Base-by-base conservation (phyloP, 163 green algal species). In the Chloromonas sp. region DNA sequence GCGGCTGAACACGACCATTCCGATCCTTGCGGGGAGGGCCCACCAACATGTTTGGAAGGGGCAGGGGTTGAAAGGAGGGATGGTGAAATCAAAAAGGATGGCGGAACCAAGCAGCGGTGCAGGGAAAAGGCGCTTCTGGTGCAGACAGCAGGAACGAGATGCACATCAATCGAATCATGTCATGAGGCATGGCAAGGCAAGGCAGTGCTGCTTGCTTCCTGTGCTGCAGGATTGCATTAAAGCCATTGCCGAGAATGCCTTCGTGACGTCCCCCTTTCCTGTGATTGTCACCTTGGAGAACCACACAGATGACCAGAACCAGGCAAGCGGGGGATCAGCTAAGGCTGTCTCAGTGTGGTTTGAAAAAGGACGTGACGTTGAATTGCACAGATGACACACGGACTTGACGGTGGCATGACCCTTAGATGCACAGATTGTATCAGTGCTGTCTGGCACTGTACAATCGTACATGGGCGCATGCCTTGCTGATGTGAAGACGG, bases 231-330 rank as follows among this genome's bases (percentile, higher is more conserved):
- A 71, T 3, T 91, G 88, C 60, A 79, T 91, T 8, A 58, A 83
- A 62, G 86, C 85, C 0, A 82, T 89, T 14, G 1, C 0, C 0
- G 61, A 83, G 2, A 59, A 83, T 15, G 85, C 71, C 1, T 91
- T 91, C 84, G 74, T 36, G 57, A 5, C 81, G 0, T 89, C 85
- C 8, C 81, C 84, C n/a, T 91, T 88, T 84, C 88, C 88, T 3
- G 88, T 91, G 77, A 88, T 91, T 61, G 83, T 91, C 78, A 91
- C 88, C 11, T 78, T 91, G 61, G 88, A 91, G 84, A 91, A 88
- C 71, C 88, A 91, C 84, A 81, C 88, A 8, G 79, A 89, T 70
- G 36, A 81, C 5, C 61, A 85, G 14, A 89, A 88, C 84, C 88
- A 91, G 84, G 86, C 87, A 61, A 57, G 81, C 62, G 57, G 8